Conservation (phyloP, 352 stramenopile genomes). For the Globisporangium yorkense region DNA sequence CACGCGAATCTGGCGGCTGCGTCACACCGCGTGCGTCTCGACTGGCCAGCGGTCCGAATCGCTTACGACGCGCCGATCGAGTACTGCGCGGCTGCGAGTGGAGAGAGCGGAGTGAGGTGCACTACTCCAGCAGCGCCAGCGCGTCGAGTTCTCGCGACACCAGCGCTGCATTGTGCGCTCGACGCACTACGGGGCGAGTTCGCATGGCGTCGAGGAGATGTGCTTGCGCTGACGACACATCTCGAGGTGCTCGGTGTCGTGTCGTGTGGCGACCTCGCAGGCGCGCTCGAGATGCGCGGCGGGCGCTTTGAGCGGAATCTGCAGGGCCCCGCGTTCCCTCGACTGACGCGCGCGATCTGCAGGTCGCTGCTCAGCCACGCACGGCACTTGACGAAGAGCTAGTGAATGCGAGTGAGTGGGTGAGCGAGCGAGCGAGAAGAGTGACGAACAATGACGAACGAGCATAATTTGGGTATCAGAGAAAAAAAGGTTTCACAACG, state of each 20-base stretch:
- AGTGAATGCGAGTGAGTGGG: background rate
- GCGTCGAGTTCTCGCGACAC: slow-evolving; percentile 21
- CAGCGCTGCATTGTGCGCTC: slow-evolving; percentile 20
- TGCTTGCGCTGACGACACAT: slow-evolving; percentile 24
- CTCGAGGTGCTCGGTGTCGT: slow-evolving; percentile 35
- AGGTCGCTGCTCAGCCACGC: slow-evolving; percentile 19
- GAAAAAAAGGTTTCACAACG: background rate
- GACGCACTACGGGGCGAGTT: slow-evolving; percentile 33
- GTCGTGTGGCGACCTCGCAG: slow-evolving; percentile 35
- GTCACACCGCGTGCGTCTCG: slow-evolving; percentile 20
- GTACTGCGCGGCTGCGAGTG: slow-evolving; percentile 6
- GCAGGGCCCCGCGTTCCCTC: slow-evolving; percentile 40
- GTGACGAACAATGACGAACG: background rate
- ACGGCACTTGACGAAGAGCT: slow-evolving; percentile 2
- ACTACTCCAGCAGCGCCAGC: background rate
- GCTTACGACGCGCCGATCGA: slow-evolving; percentile 12
- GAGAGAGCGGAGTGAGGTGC: background rate
- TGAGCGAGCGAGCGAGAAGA: background rate
- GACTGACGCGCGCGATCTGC: slow-evolving; percentile 41
- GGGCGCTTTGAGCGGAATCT: slow-evolving; percentile 39
- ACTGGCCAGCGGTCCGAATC: slow-evolving; percentile 32
- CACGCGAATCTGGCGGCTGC: slow-evolving; percentile 13
- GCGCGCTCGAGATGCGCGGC: slow-evolving; percentile 20
- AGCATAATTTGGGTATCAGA: background rate
- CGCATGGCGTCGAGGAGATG: slow-evolving; percentile 29